Evolutionary conservation across 2,329 filamentous ascomycete genomes (phyloP), one percentile per base, ranked within the genome.

Genomic region (Xylariaceae sp.): DNA sequence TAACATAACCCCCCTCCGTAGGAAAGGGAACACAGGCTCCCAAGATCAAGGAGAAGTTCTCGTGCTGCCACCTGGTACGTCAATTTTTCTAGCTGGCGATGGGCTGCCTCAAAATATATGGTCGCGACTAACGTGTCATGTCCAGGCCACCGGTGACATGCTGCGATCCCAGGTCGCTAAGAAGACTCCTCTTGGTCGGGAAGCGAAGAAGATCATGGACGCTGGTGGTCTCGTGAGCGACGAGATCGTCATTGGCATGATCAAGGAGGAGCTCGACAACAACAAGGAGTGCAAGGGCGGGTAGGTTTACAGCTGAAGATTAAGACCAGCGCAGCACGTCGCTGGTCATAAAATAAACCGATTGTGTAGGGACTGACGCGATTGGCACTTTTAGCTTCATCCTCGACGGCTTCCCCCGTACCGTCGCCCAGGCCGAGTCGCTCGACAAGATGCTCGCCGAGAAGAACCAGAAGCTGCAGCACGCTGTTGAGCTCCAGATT

Each of bases 151-250:
- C 61, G 94, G 94, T 75, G 94, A 99, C 78, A 99, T 99, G 94
- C 85, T 99, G 73, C 92, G 94, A 73, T 96, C 92, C 68, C 94
- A 99, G 78, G 94, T 99, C 73, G 89, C 93, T 66, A 95, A 96
- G 80, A 97, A 97, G 87, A 99, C 94, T 59, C 78, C 89, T 61
- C 86, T 99, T 66, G 94, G 94, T 69, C 86, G 89, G 73, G 92
- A 97, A 81, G 94, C 94, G 67, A 99, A 99, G 88, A 97, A 97
- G 87, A 99, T 99, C 77, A 99, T 99, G 94, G 94, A 99, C 74
- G 89, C 93, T 75, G 94, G 94, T 70, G 93, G 93, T 68, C 86
- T 99, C 61, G 94, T 99, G 75, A 96, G 92, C 76, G 94, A 99
- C 77, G 93, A 97, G 74, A 99, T 99, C 74, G 93, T 99, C 85